Base-by-base conservation (phyloP, 2,329 filamentous ascomycete genomes). In the Myriangium duriaei region DNA sequence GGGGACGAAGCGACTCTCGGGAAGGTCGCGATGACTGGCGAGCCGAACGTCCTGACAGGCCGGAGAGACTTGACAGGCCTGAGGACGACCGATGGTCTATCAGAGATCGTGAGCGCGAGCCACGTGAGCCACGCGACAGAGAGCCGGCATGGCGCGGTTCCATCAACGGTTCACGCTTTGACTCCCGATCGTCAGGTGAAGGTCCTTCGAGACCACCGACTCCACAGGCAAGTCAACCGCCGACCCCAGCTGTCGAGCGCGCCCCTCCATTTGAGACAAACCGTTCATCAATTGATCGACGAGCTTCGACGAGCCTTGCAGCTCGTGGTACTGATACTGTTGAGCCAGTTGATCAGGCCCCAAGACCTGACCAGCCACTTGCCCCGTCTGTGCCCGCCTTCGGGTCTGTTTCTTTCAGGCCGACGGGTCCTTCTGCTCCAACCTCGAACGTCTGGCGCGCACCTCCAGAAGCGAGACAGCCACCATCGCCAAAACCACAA, bases 371-470 rank as follows among this genome's bases (percentile, higher is more conserved):
- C 26, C 68, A 67, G 17, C 66, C 69, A 26, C 21, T 26, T 43
- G 67, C 68, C 16, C 65, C 65, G 11, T 60, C 64, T 37, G 68
- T 74, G 11, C 70, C 70, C 16, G 68, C 69, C n/a, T 74, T 73
- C 52, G 65, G 65, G 17, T 65, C 62, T 39, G 52, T 61, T 26
- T 39, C 42, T 2, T 41, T 43, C 36, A 43, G 40, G 26, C 38
- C 41, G 11, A 21, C 41, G 9, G 26, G 35, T 4, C 42, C 40
- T 24, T 43, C 34, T 26, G 42, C 37, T n/a, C 37, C 46, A 6
- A 47, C 47, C n/a, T 54, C 55, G 13, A 60, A 61, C 46, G 61
- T 62, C 15, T 64, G 61, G 61, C 58, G 55, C 44, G 59, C 59
- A 16, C 57, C 60, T 4, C 47, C 54, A 2, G 50, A 63, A 47